Evolutionary conservation across 2,329 filamentous ascomycete species (phyloP).

Genomic region (Epichloe scottii): DNA sequence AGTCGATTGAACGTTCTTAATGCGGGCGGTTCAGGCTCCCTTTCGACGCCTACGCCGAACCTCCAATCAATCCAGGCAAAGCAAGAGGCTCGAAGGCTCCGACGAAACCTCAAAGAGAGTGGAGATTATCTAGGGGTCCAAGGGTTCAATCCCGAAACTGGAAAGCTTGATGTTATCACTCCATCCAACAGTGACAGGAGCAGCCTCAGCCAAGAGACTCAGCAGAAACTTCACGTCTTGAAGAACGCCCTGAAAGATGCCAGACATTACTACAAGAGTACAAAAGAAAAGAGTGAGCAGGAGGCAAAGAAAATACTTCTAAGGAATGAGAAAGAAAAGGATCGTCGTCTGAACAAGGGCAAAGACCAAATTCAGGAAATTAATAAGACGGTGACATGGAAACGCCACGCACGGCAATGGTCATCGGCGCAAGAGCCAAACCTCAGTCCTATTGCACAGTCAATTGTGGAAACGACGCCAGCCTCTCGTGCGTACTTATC

Average conservation of each 20-base stretch:
- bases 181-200: slow-evolving; percentile 35
- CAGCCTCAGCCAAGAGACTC: slow-evolving; percentile 18
- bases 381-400: slow-evolving; percentile 29
- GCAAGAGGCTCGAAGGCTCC: slow-evolving; percentile 20
- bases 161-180: slow-evolving; percentile 37
- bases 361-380: slow-evolving; percentile 24
- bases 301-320: slow-evolving; percentile 22
- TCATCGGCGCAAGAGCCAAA: slow-evolving; percentile 37
- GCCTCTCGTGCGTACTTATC: slow-evolving; percentile 13
- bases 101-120: slow-evolving; percentile 36
- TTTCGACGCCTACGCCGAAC: background rate
- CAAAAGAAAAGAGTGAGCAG: slow-evolving; percentile 33
- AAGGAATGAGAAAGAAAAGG: slow-evolving; percentile 22
- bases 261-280: slow-evolving; percentile 22
- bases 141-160: slow-evolving; percentile 44
- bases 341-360: slow-evolving; percentile 29
- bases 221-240: slow-evolving; percentile 20
- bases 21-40: background rate
- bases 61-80: slow-evolving; percentile 15
- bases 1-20: background rate
- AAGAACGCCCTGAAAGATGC: slow-evolving; percentile 21
- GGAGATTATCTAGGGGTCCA: slow-evolving; percentile 48
- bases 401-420: slow-evolving; percentile 33
- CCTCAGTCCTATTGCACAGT: slow-evolving; percentile 37
- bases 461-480: slow-evolving; percentile 16